These are phyloP conservation scores for Plasmodiophora brassicae DNA, from an alignment of 208 protist genomes.

Conservation along the genomic window DNA sequence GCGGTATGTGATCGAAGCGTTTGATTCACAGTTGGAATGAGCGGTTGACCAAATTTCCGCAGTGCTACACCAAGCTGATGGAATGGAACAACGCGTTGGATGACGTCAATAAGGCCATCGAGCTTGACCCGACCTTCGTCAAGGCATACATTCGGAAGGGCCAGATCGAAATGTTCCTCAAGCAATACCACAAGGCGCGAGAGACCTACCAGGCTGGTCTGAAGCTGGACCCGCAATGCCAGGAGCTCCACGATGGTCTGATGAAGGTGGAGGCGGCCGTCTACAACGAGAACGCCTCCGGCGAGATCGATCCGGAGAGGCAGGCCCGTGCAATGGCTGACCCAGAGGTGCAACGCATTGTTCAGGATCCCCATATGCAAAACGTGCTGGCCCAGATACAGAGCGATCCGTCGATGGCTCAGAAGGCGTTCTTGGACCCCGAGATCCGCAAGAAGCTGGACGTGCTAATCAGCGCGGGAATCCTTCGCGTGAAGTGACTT, in stretches of 20 bases:
- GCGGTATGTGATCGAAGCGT: conserved; percentile 23
- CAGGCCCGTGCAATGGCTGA: conserved; percentile 33
- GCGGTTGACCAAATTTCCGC: not conserved
- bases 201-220: conserved; percentile 24
- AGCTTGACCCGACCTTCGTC: conserved; percentile 38
- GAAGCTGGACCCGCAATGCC: conserved; percentile 34
- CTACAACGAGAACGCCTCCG: conserved; percentile 26
- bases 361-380: conserved; percentile 42
- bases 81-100: conserved; percentile 36
- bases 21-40: not conserved
- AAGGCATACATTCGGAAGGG: conserved; percentile 41
- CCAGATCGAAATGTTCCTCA: conserved; percentile 32
- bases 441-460: conserved; percentile 12
- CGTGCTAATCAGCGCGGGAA: conserved; percentile 27
- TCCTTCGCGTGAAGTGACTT: conserved; percentile 15
- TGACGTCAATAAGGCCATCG: conserved; percentile 28
- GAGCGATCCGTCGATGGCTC: not conserved
- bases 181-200: conserved; percentile 41
- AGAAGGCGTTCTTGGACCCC: conserved; percentile 33
- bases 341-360: conserved; percentile 37
- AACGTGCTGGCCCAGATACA: conserved; percentile 22
- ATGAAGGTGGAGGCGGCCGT: not conserved
- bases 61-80: conserved; percentile 36
- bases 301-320: conserved; percentile 7
- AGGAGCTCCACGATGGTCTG: conserved; percentile 17